Evolutionary conservation across 495 filamentous ascomycete genomes (phyloP).

Genomic region (Hypoxylon perforatum): DNA sequence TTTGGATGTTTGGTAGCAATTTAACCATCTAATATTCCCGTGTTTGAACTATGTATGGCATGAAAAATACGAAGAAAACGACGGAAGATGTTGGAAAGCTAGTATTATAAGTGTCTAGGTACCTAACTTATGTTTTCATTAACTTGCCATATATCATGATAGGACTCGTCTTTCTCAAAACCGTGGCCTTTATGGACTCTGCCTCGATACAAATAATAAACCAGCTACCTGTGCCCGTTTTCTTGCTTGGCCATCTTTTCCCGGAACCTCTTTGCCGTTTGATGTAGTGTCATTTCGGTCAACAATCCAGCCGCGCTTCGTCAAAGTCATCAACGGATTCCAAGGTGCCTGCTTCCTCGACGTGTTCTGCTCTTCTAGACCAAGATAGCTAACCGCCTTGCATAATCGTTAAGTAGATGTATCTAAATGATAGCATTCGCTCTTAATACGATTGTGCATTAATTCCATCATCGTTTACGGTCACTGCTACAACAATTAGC

Average conservation of each 20-base stretch:
- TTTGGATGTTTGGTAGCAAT: too few species aligned
- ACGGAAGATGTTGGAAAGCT: slow-evolving; percentile 8
- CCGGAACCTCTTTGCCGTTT: slow-evolving; percentile 8
- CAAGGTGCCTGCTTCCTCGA: slow-evolving; percentile 13
- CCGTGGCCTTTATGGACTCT: background rate
- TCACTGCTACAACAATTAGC: slow-evolving; percentile 37
- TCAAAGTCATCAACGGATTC: slow-evolving; percentile 22
- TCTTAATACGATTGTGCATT: slow-evolving; percentile 20
- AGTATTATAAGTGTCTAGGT: slow-evolving; percentile 2
- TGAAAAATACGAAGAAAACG: background rate
- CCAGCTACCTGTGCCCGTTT: slow-evolving; percentile 16
- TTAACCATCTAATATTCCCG: too few species aligned
- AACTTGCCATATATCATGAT: slow-evolving; percentile 29
- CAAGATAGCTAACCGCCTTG: slow-evolving; percentile 34
- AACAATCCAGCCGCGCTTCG: slow-evolving; percentile 24
- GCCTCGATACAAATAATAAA: slow-evolving; percentile 11
- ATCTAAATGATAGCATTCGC: slow-evolving; percentile 22
- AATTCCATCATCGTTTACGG: slow-evolving; percentile 43
- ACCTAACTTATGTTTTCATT: slow-evolving; percentile 34
- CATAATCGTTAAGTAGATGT: slow-evolving; percentile 19
- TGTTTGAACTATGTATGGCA: background rate
- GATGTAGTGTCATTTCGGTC: slow-evolving; percentile 6
- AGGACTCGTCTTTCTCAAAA: slow-evolving; percentile 18
- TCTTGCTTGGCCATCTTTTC: slow-evolving; percentile 17
- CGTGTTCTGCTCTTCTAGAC: slow-evolving; percentile 32